phyloP scores from a whole-genome alignment of 345 rosid species.

The Mallotus nudiflorus region DNA sequence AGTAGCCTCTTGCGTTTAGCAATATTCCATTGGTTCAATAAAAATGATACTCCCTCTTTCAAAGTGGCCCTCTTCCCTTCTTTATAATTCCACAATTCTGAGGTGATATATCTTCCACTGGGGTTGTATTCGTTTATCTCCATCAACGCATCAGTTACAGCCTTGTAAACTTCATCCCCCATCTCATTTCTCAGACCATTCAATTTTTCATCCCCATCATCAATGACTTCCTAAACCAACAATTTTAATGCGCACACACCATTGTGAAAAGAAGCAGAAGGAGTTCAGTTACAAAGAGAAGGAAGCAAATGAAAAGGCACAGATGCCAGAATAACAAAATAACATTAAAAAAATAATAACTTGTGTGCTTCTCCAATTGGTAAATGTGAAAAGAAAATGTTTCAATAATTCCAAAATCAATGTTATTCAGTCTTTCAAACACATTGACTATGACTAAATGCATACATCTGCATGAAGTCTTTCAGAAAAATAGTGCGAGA shows the following conservation, averaged over 20 bases:
- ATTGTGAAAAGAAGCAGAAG: slow-evolving; percentile 3
- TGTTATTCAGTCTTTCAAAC: neutral
- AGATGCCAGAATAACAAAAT: no score
- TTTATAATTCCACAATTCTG: slow-evolving; percentile 77
- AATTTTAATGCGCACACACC: slow-evolving; percentile 8
- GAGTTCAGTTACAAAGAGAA: no score
- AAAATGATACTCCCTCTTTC: slow-evolving; percentile 56
- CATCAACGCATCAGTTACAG: slow-evolving; percentile 60
- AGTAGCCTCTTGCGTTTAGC: slow-evolving; percentile 39
- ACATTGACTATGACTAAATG: neutral
- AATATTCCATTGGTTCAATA: slow-evolving; percentile 54
- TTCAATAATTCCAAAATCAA: neutral
- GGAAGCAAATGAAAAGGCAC: no score
- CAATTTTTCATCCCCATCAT: slow-evolving; percentile 68
- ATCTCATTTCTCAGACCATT: slow-evolving; percentile 51
- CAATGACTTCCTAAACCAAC: slow-evolving; percentile 59
- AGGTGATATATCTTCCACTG: slow-evolving; percentile 78
- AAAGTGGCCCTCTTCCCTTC: slow-evolving; percentile 65
- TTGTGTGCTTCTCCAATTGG: no score
- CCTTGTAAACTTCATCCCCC: slow-evolving; percentile 56
- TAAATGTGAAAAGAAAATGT: neutral
- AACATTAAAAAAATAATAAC: no score
- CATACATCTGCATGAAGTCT: no score
- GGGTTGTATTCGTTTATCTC: slow-evolving; percentile 91
- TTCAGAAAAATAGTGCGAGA: no score